Percentiles rank a stretch among this genome's conserved stretches.
These are phyloP conservation scores for Magnaporthiopsis poae DNA, from an alignment of 2,329 filamentous ascomycete species.

Conservation along the genomic window DNA sequence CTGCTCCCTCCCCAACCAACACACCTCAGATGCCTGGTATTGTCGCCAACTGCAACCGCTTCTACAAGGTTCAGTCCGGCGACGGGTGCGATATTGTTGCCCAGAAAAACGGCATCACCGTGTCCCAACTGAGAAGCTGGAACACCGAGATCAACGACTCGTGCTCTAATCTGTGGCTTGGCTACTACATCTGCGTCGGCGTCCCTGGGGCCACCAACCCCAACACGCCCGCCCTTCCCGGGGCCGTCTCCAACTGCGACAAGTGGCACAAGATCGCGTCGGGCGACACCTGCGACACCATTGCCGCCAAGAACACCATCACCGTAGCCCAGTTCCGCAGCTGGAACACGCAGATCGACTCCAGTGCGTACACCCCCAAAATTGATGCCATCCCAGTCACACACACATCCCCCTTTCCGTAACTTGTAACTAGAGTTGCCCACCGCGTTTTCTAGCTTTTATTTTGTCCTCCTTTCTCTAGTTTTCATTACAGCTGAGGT, in stretches of 20 bases:
- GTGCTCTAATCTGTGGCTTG: slow-evolving; percentile 10
- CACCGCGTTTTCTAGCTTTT: no score
- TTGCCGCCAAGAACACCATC: slow-evolving; percentile 3
- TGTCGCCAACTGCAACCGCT: background rate
- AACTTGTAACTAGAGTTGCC: background rate
- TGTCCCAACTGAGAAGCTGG: slow-evolving; percentile 7
- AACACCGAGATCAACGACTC: slow-evolving; percentile 4
- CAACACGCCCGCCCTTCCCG: background rate
- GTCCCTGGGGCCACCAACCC: slow-evolving; percentile 6
- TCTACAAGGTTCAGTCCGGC: background rate
- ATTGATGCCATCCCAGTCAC: background rate
- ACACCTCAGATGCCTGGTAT: background rate
- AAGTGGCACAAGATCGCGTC: background rate
- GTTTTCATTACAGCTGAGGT: no score
- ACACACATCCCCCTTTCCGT: background rate
- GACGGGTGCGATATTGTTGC: background rate
- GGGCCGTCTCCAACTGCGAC: background rate
- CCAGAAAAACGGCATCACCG: slow-evolving; percentile 6
- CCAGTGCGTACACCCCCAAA: background rate
- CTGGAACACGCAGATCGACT: slow-evolving; percentile 1
- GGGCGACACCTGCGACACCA: background rate
- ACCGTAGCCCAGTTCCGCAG: background rate
- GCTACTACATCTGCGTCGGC: slow-evolving; percentile 11
- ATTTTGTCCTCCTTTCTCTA: no score
- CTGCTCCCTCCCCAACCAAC: no score